Percentiles rank a stretch among this genome's conserved stretches.
phyloP scores from a whole-genome alignment of 768 basidiomycete genomes.

The Lentinula raphanica region DNA sequence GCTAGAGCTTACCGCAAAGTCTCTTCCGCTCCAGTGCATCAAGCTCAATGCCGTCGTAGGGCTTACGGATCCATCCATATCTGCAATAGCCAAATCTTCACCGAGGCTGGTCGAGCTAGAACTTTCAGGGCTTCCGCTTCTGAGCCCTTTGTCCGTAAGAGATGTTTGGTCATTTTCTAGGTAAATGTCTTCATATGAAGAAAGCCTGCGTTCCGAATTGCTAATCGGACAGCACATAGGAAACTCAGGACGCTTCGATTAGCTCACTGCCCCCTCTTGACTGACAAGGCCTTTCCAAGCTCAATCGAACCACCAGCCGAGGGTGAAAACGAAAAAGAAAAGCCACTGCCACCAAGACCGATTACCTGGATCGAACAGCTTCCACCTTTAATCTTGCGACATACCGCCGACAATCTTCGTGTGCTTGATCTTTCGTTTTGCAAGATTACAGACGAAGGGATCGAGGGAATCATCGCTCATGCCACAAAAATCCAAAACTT shows the following conservation, averaged over 20 bases:
- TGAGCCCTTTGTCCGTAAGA: conserved; percentile 66
- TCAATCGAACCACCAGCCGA: conserved; percentile 24
- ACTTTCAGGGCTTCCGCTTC: conserved; percentile 57
- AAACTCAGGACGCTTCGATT: conserved; percentile 73
- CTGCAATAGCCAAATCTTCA: conserved; percentile 68
- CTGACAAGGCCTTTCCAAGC: conserved; percentile 76
- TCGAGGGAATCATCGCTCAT: conserved; percentile 71
- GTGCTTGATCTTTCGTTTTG: conserved; percentile 76
- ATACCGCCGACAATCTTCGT: conserved; percentile 69
- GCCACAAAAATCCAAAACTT: conserved; percentile 74
- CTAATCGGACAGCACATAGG: conserved; percentile 26
- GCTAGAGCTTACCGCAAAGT: conserved; percentile 62
- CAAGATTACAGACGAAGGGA: conserved; percentile 67
- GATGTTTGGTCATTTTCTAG: conserved; percentile 80
- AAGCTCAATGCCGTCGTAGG: conserved; percentile 64
- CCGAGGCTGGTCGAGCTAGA: conserved; percentile 80
- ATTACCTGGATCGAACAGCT: conserved; percentile 56
- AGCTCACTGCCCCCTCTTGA: conserved; percentile 70
- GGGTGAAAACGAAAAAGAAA: conserved; percentile 26
- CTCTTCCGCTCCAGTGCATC: conserved; percentile 66
- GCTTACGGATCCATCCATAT: conserved; percentile 57
- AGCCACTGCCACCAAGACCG: conserved; percentile 52
- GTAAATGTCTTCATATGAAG: conserved; percentile 23
- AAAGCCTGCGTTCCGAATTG: conserved; percentile 8
- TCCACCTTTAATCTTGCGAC: conserved; percentile 59